Base-by-base conservation (phyloP, 345 rosid genomes). In the Anacardium occidentale region DNA sequence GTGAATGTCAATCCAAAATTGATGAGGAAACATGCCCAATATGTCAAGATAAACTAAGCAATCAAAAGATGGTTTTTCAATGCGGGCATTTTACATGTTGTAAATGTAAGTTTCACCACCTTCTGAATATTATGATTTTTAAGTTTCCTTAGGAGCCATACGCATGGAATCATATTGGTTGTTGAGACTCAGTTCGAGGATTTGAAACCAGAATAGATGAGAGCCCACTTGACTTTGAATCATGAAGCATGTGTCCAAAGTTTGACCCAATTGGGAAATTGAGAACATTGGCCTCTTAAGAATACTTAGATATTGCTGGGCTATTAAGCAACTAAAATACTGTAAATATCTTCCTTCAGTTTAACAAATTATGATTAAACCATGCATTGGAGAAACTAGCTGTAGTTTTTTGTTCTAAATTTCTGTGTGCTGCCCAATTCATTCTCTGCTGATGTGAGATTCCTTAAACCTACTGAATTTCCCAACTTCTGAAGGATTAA, bases 11-110 rank as follows among this genome's bases (percentile, higher is more conserved):
- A 34, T 32, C 75, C 51, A 87, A 83, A 84, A 72, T 68, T 66
- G 71, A 69, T 12, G 92, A 84, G 76, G 97, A 89, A 83, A 83
- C 93, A 61, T 94, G 98, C 72, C 98, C 97, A 48, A 83, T 94
- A 77, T 94, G 98, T 80, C 98, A 92, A 66, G 98, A 94, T 53
- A 87, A 71, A 73, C 79, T 90, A 74, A 79, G 84, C 76, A 88
- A 76, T 79, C 95, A 87, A 76, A 94, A 84, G 86, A 92, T 94
- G 98, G 98, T 94, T 80, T 94, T 94, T 79, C 95, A 88, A 72
- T 94, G 98, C 20, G 98, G 97, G 22, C 98, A 94, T 72, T 77
- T 81, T 77, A 90, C 90, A 76, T 92, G 98, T 82, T 92, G 98
- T 80, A 92, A 90, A 84, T 94, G 98, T 94, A 83, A 84, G 80